A percentile compares a stretch with the other conserved stretches of the same genome.
These are phyloP conservation scores for Tolypocladium amazonense DNA, from an alignment of 2,329 filamentous ascomycete species.

Conservation along the genomic window DNA sequence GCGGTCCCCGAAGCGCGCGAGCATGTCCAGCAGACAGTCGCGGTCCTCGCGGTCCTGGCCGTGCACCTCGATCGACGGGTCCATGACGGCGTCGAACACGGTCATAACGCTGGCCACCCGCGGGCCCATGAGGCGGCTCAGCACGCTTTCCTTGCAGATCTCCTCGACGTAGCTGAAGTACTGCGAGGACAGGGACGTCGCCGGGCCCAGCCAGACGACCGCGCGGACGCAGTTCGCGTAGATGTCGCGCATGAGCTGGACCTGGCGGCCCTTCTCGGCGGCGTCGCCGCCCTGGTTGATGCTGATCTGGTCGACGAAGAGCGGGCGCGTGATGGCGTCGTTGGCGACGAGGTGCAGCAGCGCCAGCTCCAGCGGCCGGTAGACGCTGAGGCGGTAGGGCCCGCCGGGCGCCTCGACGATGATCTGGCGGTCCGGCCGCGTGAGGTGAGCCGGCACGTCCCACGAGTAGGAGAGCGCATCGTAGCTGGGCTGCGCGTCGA, in stretches of 20 bases:
- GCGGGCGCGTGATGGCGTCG: constrained; percentile 3
- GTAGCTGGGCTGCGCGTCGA: constrained; percentile 9
- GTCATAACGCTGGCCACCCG: constrained; percentile 9
- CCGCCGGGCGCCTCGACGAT: constrained; percentile 10
- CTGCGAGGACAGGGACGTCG: constrained; percentile 8
- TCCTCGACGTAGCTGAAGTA: constrained; percentile 10
- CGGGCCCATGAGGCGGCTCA: constrained; percentile 13
- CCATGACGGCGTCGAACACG: constrained; percentile 19
- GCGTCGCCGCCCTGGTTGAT: constrained; percentile 15
- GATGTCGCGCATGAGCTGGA: constrained; percentile 17
- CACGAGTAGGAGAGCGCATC: constrained; percentile 21
- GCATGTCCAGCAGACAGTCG: constrained; percentile 14
- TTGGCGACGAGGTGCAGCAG: constrained; percentile 10
- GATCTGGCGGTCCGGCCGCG: constrained; percentile 12
- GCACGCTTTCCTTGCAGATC: constrained; percentile 10
- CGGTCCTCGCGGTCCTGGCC: constrained; percentile 12
- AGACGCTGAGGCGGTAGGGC: constrained; percentile 10
- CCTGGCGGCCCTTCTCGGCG: constrained; percentile 16
- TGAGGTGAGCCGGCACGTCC: constrained; percentile 6
- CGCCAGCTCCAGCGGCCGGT: constrained; percentile 17
- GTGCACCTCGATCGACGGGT: constrained; percentile 8
- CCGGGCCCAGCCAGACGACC: constrained; percentile 17
- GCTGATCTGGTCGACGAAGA: constrained; percentile 22
- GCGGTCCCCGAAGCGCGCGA: constrained; percentile 8
- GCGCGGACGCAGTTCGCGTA: constrained; percentile 12